Conservation (phyloP, 108 stramenopile species). For the Nannochloropsis oceanica region DNA sequence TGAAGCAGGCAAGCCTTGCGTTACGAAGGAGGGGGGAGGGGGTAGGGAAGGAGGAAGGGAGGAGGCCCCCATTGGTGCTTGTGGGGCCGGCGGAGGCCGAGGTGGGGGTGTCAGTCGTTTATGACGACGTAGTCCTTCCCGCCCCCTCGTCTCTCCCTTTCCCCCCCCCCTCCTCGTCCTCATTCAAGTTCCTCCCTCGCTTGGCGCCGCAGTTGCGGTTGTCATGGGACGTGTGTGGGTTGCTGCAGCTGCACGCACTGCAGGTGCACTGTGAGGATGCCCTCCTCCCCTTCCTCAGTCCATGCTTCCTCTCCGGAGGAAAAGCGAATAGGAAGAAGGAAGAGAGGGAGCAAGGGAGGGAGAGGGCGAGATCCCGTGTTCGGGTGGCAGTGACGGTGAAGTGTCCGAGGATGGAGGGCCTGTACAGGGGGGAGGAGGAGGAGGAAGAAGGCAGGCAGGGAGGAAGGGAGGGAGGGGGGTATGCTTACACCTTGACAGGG, state of each 20-base stretch:
- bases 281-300: background rate
- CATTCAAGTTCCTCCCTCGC: background rate
- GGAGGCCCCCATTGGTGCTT: background rate
- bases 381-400: background rate
- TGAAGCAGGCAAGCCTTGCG: background rate
- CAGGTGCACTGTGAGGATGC: background rate
- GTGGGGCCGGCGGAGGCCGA: background rate
- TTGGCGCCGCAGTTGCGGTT: background rate
- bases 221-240: background rate
- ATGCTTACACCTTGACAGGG: background rate
- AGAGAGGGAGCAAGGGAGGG: background rate
- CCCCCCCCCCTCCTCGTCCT: background rate
- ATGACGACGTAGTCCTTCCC: background rate
- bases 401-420: background rate
- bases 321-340: background rate
- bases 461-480: background rate
- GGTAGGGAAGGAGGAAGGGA: background rate
- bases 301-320: background rate
- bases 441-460: background rate
- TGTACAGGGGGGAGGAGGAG: background rate
- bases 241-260: background rate
- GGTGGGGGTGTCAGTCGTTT: background rate
- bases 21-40: background rate
- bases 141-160: background rate
- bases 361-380: background rate